phyloP scores from a whole-genome alignment of 345 rosid species.

The Ricinus communis region DNA sequence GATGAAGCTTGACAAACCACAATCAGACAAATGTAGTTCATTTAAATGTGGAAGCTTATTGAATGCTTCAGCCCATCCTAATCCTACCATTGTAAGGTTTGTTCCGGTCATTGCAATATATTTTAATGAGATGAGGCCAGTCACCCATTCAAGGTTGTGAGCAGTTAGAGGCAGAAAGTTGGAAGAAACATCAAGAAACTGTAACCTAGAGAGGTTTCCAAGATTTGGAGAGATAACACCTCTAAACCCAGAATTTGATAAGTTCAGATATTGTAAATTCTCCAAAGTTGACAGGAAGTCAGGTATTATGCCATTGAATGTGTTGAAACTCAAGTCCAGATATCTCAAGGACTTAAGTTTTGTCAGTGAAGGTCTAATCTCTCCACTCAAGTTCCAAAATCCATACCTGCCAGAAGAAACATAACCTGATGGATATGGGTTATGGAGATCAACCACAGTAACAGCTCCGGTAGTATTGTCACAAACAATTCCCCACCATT shows the following conservation, averaged over 20 bases:
- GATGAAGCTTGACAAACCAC: slow-evolving; percentile 28
- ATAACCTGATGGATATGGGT: slow-evolving; percentile 14
- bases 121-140: slow-evolving; percentile 32
- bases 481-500: slow-evolving; percentile 37
- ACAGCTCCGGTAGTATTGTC: slow-evolving; percentile 30
- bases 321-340: slow-evolving; percentile 42
- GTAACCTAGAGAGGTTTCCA: slow-evolving; percentile 36
- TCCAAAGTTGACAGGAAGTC: slow-evolving; percentile 33
- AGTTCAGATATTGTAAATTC: slow-evolving; percentile 32
- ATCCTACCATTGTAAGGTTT: slow-evolving; percentile 6
- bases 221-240: slow-evolving; percentile 33
- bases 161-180: slow-evolving; percentile 8
- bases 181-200: slow-evolving; percentile 35
- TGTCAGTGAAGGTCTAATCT: slow-evolving; percentile 35
- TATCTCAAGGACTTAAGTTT: slow-evolving; percentile 30
- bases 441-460: slow-evolving; percentile 26
- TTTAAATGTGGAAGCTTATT: slow-evolving; percentile 22
- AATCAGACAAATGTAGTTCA: slow-evolving; percentile 30
- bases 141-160: slow-evolving; percentile 33
- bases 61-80: not conserved
- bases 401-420: slow-evolving; percentile 25
- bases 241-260: slow-evolving; percentile 35
- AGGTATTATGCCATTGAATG: slow-evolving; percentile 34
- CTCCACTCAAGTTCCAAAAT: slow-evolving; percentile 36
- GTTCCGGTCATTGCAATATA: slow-evolving; percentile 12